A percentile compares a stretch with the other conserved stretches of the same genome.
Evolutionary conservation across 225 moss, liverwort and hornwort genomes (phyloP).

Genomic region (Marchantia paleacea): DNA sequence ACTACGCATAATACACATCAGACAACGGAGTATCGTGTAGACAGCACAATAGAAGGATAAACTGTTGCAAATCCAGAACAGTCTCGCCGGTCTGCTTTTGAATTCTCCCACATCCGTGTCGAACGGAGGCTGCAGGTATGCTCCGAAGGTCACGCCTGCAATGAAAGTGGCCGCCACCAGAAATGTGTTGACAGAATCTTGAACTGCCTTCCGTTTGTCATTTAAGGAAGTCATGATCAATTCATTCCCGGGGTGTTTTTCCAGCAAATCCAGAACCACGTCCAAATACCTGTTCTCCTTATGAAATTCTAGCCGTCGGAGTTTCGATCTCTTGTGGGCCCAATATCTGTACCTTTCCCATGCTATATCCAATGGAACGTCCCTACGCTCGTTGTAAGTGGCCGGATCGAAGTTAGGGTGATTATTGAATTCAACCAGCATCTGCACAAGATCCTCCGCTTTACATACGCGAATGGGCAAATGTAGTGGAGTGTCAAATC

Average conservation of each 20-base stretch:
- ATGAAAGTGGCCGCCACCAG: slow-evolving; percentile 18
- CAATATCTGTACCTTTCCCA: background rate
- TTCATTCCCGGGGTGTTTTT: background rate
- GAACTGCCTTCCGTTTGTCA: background rate
- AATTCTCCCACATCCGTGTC: background rate
- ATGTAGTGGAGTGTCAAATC: slow-evolving; percentile 5
- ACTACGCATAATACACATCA: background rate
- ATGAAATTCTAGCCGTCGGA: too few relatives aligned
- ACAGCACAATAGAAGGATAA: slow-evolving; percentile 24
- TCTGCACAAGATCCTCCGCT: background rate
- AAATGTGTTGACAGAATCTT: slow-evolving; percentile 15
- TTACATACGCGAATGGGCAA: background rate
- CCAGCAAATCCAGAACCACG: too few relatives aligned
- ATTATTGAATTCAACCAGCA: background rate
- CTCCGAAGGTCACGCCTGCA: slow-evolving; percentile 17
- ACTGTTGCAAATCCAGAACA: slow-evolving; percentile 23
- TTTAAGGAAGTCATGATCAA: background rate
- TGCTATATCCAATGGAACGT: background rate
- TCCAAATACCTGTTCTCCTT: too few relatives aligned
- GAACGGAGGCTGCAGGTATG: slow-evolving; percentile 19
- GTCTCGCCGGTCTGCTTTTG: background rate
- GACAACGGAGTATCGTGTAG: slow-evolving; percentile 12
- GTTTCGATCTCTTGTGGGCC: too few relatives aligned
- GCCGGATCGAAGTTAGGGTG: slow-evolving; percentile 10
- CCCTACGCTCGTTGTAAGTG: background rate